Conservation (phyloP, 192 early-diverging fungal genomes). For the Neocallimastix lanati region DNA sequence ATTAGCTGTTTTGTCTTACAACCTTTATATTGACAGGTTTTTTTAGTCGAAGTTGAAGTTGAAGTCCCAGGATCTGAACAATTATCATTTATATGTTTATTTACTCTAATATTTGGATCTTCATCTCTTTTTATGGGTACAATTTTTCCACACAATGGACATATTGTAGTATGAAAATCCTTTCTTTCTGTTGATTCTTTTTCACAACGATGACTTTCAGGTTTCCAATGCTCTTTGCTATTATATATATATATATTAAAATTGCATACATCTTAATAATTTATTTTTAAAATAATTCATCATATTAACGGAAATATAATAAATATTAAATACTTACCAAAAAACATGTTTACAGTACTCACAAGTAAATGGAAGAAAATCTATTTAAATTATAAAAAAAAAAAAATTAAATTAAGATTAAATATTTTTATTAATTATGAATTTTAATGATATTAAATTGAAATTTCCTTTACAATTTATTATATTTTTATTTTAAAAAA, state of each 20-base stretch:
- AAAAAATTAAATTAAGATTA: too few relatives aligned
- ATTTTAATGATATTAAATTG: too few relatives aligned
- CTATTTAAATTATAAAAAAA: too few relatives aligned
- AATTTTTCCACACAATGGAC: background rate
- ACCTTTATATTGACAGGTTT: background rate
- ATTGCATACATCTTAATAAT: too few relatives aligned
- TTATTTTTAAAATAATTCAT: too few relatives aligned
- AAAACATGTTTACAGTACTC: background rate
- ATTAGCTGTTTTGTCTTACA: background rate
- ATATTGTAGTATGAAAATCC: background rate
- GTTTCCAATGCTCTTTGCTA: background rate
- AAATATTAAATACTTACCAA: background rate
- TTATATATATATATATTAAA: too few relatives aligned
- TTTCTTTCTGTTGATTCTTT: background rate
- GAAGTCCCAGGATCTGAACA: background rate
- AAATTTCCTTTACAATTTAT: too few relatives aligned
- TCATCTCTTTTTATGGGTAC: background rate
- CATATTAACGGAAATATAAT: too few relatives aligned
- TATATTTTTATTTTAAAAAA: too few relatives aligned
- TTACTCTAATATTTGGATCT: background rate
- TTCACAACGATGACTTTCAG: background rate
- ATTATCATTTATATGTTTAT: background rate
- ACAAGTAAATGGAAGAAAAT: background rate
- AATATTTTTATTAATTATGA: too few relatives aligned
- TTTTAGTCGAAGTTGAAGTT: background rate